Percentiles rank a stretch among this genome's conserved stretches.
These are phyloP conservation scores for Solanum etuberosum DNA, from an alignment of 257 asterid genomes.

Conservation along the genomic window DNA sequence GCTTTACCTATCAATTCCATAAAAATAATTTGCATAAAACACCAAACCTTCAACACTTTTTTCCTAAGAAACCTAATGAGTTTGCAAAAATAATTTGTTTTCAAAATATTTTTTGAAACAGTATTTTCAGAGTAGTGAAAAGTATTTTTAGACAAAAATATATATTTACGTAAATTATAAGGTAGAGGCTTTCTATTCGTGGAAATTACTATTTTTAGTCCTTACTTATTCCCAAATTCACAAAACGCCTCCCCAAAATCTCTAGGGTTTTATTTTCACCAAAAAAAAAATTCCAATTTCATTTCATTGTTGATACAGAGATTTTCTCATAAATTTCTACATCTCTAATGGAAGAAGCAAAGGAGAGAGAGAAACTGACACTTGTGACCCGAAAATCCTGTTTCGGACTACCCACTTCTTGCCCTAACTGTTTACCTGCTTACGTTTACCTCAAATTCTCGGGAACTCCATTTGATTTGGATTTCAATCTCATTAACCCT, in stretches of 20 bases:
- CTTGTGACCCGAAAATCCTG: conserved; percentile 63
- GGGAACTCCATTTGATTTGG: conserved; percentile 43
- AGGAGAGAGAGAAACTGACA: conserved; percentile 26
- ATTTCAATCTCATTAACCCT: conserved; percentile 57
- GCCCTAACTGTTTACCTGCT: conserved; percentile 78
- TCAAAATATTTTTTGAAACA: too few relatives aligned
- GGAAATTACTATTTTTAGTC: too few relatives aligned
- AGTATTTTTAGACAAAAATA: background rate
- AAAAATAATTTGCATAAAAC: background rate
- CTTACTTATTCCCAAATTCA: too few relatives aligned
- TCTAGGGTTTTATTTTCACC: background rate
- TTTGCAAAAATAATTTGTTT: too few relatives aligned
- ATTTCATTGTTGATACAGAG: background rate
- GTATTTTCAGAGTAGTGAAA: too few relatives aligned
- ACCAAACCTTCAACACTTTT: background rate
- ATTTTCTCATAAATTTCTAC: background rate
- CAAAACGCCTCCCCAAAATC: background rate
- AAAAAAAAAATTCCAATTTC: background rate
- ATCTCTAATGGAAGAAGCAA: conserved; percentile 19
- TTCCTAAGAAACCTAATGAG: too few relatives aligned
- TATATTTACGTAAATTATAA: too few relatives aligned
- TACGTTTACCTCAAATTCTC: conserved; percentile 63
- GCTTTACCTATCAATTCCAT: too few relatives aligned
- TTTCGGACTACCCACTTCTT: conserved; percentile 85
- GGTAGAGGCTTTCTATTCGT: too few relatives aligned